phyloP scores from a whole-genome alignment of 192 early-diverging fungal genomes.

The Tieghemiomyces parasiticus region DNA sequence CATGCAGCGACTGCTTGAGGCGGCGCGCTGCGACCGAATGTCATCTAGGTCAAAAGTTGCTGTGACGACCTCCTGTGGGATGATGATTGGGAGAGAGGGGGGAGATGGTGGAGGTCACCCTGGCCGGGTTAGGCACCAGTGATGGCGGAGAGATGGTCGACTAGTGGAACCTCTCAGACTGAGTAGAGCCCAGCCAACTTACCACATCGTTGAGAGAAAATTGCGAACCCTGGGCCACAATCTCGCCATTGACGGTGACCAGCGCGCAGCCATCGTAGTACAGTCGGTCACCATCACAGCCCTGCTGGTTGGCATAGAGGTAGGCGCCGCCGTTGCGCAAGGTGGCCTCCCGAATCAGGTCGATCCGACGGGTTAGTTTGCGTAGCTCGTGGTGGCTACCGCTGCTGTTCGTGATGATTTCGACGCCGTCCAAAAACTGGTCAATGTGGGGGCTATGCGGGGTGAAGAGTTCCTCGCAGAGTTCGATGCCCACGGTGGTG shows the following conservation, averaged over 20 bases:
- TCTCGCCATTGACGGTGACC: constrained; percentile 77
- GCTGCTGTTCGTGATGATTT: constrained; percentile 92
- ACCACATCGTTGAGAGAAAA: constrained; percentile 88
- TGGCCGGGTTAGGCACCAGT: too few species aligned
- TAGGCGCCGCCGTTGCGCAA: constrained; percentile 89
- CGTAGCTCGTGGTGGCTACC: constrained; percentile 94
- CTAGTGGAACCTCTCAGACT: too few species aligned
- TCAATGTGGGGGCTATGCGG: constrained; percentile 89
- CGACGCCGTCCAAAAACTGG: constrained; percentile 88
- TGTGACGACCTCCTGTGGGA: constrained; percentile 81
- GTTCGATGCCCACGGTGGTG: constrained; percentile 81
- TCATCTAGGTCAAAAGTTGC: constrained; percentile 87
- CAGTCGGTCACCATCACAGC: constrained; percentile 94
- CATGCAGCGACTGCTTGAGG: constrained; percentile 52
- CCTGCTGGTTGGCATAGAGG: constrained; percentile 90
- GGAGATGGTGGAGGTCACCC: too few species aligned
- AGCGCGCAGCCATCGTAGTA: constrained; percentile 94
- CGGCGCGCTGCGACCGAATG: constrained; percentile 65
- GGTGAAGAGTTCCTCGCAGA: constrained; percentile 97
- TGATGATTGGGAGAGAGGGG: too few species aligned
- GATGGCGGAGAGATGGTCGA: too few species aligned
- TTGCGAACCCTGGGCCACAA: constrained; percentile 81
- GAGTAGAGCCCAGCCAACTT: too few species aligned
- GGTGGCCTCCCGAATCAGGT: constrained; percentile 82
- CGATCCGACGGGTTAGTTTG: constrained; percentile 74